These are phyloP conservation scores for Apiospora rasikravindrae DNA, from an alignment of 2,329 filamentous ascomycete species.

Conservation along the genomic window DNA sequence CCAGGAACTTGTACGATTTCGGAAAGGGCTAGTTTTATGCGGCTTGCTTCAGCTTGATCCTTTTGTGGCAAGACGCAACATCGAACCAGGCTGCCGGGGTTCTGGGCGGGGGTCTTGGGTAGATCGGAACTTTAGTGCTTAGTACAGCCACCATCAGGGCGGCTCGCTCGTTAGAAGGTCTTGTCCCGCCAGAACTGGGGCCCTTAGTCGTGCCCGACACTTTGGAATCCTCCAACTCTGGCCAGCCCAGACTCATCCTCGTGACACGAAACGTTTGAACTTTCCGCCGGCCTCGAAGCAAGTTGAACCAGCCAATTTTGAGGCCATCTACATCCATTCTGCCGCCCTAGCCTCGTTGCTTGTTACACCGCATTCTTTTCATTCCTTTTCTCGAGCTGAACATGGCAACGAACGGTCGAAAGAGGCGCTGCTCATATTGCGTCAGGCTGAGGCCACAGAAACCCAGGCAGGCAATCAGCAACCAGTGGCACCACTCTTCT, in stretches of 20 bases:
- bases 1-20: background rate
- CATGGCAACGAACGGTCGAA: background rate
- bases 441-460: background rate
- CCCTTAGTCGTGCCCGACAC: background rate
- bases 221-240: background rate
- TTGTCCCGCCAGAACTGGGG: background rate
- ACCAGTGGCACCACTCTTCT: background rate
- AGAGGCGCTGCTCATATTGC: background rate
- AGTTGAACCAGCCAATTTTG: background rate
- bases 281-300: background rate
- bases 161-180: background rate
- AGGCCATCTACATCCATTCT: background rate
- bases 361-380: background rate
- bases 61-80: background rate
- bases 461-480: background rate
- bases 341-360: background rate
- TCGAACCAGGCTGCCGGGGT: background rate
- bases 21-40: background rate
- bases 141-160: background rate
- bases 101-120: background rate
- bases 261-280: background rate
- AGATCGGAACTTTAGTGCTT: constrained; percentile 11
- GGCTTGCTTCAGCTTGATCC: background rate
- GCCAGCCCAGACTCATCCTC: background rate
- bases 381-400: background rate